Conservation (phyloP, 2,329 filamentous ascomycete genomes). For the Penicillium vulpinum region DNA sequence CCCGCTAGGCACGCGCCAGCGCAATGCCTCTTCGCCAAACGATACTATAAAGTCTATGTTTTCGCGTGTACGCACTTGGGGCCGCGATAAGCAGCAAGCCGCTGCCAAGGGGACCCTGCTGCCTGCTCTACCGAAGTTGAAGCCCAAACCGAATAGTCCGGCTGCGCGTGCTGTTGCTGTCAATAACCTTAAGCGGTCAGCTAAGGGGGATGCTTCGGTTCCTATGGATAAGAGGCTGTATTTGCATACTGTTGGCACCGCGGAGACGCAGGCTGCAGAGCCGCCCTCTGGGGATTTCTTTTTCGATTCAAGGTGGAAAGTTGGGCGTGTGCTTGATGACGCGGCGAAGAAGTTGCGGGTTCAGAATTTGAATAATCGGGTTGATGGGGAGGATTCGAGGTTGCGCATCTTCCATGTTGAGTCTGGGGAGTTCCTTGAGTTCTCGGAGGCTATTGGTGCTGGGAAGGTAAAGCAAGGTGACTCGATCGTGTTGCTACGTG, state of each 20-base stretch:
- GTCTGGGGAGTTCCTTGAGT: constrained; percentile 80
- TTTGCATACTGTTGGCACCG: constrained; percentile 84
- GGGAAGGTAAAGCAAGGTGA: constrained; percentile 73
- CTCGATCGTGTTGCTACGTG: constrained; percentile 83
- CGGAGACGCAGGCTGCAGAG: constrained; percentile 79
- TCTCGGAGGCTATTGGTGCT: constrained; percentile 78
- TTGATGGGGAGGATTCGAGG: constrained; percentile 62
- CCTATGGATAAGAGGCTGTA: constrained; percentile 84
- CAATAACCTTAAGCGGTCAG: constrained; percentile 77
- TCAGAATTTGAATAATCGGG: constrained; percentile 49
- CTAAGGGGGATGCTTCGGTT: constrained; percentile 86
- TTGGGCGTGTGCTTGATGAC: constrained; percentile 63
- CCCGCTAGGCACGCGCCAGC: constrained; percentile 54
- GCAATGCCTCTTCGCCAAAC: constrained; percentile 47
- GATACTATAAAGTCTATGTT: constrained; percentile 74
- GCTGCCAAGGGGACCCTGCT: constrained; percentile 61
- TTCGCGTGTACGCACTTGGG: constrained; percentile 76
- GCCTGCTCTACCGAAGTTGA: constrained; percentile 53
- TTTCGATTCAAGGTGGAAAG: constrained; percentile 82
- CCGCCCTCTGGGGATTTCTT: constrained; percentile 79
- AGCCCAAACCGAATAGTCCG: constrained; percentile 53
- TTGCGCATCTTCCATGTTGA: constrained; percentile 92
- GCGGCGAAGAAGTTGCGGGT: constrained; percentile 45
- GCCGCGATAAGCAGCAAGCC: constrained; percentile 68
- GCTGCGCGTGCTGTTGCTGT: constrained; percentile 68